Evolutionary conservation across 805 yeast species (phyloP).

Genomic region (Ogataea allantospora): DNA sequence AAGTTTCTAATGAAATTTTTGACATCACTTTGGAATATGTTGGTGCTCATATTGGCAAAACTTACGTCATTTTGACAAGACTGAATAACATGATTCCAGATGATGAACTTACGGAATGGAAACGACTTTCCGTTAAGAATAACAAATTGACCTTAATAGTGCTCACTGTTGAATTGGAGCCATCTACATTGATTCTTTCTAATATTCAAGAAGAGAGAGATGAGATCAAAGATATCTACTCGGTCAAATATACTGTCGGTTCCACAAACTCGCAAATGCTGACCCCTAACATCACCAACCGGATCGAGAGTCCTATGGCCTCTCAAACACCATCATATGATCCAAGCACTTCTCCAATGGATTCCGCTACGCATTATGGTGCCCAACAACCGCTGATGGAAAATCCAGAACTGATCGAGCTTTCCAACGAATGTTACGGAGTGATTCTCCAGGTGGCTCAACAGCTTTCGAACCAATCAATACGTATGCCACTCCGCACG

Average conservation of each 20-base stretch:
- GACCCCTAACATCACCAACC: conserved; percentile 20
- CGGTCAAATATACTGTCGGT: conserved; percentile 26
- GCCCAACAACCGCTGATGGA: conserved; percentile 7
- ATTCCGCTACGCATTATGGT: conserved; percentile 8
- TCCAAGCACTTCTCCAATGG: conserved; percentile 27
- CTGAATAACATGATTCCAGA: conserved; percentile 74
- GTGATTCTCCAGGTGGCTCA: conserved; percentile 57
- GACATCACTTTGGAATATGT: conserved; percentile 49
- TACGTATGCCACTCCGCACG: conserved; percentile 65
- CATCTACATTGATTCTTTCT: conserved; percentile 43
- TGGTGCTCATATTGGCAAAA: conserved; percentile 46
- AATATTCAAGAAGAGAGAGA: conserved; percentile 23
- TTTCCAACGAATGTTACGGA: conserved; percentile 53
- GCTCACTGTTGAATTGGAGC: conserved; percentile 59
- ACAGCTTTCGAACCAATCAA: conserved; percentile 69
- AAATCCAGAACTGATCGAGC: conserved; percentile 41
- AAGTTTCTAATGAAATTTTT: conserved; percentile 68
- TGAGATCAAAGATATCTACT: conserved; percentile 21
- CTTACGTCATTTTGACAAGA: conserved; percentile 65
- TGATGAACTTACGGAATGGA: conserved; percentile 80
- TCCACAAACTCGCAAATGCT: conserved; percentile 29
- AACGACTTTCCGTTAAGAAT: conserved; percentile 59
- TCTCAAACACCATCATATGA: conserved; percentile 32
- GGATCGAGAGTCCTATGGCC: conserved; percentile 31
- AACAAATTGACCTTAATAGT: conserved; percentile 63